Conservation (phyloP, 2,329 filamentous ascomycete genomes). For the Sclerotinia nivalis region DNA sequence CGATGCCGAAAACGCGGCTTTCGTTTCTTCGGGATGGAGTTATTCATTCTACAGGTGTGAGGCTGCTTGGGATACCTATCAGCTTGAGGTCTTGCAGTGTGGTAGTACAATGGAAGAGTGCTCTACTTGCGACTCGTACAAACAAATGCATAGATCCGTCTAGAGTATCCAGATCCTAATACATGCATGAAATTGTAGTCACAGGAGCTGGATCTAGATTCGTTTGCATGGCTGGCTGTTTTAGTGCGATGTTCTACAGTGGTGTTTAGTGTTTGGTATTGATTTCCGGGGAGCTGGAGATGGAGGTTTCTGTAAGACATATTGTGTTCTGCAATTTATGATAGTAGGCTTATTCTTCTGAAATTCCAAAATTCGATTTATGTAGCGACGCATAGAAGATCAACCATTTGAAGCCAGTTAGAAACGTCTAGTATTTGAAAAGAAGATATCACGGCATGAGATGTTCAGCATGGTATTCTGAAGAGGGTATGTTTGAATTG, state of each 20-base stretch:
- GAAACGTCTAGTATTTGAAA: background rate
- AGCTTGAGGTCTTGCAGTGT: constrained; percentile 1
- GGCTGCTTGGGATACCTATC: constrained; percentile 15
- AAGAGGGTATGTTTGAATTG: constrained; percentile 17
- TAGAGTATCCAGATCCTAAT: constrained; percentile 15
- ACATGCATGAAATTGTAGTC: constrained; percentile 20
- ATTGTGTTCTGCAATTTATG: background rate
- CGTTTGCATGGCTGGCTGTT: constrained; percentile 9
- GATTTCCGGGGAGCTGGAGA: constrained; percentile 1
- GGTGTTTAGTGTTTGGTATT: background rate
- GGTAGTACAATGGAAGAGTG: constrained; percentile 1
- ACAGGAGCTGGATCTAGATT: constrained; percentile 20
- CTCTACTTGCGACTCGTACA: constrained; percentile 8
- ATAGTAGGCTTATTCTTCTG: background rate
- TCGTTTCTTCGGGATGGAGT: background rate
- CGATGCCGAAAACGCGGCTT: constrained; percentile 9
- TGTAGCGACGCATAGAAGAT: background rate
- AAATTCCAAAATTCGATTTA: background rate
- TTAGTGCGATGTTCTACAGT: background rate
- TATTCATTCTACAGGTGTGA: background rate
- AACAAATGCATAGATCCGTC: constrained; percentile 18
- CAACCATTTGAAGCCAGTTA: background rate
- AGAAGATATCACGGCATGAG: background rate
- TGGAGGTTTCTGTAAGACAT: background rate
- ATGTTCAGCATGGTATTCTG: background rate